phyloP scores from a whole-genome alignment of 2,329 filamentous ascomycete species.

The Ceratocystis albifundus region DNA sequence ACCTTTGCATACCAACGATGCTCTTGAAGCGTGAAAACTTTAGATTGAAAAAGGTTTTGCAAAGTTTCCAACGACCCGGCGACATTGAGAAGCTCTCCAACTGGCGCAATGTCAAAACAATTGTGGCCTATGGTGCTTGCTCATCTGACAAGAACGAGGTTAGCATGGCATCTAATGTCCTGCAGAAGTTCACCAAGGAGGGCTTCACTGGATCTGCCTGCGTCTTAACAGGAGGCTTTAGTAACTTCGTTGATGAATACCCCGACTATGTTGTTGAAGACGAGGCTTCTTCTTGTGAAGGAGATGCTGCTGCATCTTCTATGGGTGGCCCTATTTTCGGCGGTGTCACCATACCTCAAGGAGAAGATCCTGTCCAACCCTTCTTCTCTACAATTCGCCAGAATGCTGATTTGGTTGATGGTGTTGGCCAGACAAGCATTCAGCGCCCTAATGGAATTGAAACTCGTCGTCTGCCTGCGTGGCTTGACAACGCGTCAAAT shows the following conservation, averaged over 20 bases:
- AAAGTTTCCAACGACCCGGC: conserved; percentile 65
- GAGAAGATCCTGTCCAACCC: conserved; percentile 55
- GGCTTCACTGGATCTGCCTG: conserved; percentile 63
- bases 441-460: conserved; percentile 37
- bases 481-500: conserved; percentile 61
- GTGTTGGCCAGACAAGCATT: conserved; percentile 71
- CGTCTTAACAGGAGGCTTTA: conserved; percentile 74
- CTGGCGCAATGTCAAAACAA: conserved; percentile 63
- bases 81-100: conserved; percentile 62
- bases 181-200: conserved; percentile 84
- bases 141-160: conserved; percentile 74
- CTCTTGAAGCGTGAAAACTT: conserved; percentile 83
- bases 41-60: conserved; percentile 73
- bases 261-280: conserved; percentile 49
- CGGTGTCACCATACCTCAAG: conserved; percentile 66
- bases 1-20: conserved; percentile 90
- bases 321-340: conserved; percentile 60
- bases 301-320: conserved; percentile 36
- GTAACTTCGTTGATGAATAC: conserved; percentile 56
- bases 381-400: conserved; percentile 96
- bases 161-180: conserved; percentile 65
- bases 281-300: conserved; percentile 30
- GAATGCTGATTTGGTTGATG: conserved; percentile 88
- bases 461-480: conserved; percentile 52
- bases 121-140: conserved; percentile 76